A percentile compares a stretch with the other conserved stretches of the same genome.
phyloP scores from a whole-genome alignment of 2,329 filamentous ascomycete species.

The Trichocomaceae sp. region DNA sequence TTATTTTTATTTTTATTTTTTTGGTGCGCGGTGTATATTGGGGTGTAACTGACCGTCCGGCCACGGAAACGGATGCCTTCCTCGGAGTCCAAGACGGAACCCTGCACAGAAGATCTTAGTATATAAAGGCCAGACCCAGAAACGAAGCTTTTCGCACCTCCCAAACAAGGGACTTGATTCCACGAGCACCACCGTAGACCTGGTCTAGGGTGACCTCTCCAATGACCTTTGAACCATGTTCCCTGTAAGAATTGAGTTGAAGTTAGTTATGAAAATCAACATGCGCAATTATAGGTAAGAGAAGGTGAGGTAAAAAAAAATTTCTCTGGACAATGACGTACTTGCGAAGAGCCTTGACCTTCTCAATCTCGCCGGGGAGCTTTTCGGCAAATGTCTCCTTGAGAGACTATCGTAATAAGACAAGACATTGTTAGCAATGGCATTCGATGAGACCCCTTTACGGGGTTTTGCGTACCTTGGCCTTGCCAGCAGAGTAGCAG shows the following conservation, averaged over 20 bases:
- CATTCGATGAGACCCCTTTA: neutral
- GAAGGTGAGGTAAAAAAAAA: neutral
- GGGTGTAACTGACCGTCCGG: conserved; percentile 60
- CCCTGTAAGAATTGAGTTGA: conserved; percentile 47
- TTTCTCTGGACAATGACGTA: conserved; percentile 43
- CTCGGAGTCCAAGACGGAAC: conserved; percentile 94
- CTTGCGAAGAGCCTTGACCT: conserved; percentile 98
- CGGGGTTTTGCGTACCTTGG: conserved; percentile 56
- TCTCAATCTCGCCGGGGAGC: conserved; percentile 92
- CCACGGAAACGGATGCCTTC: conserved; percentile 99
- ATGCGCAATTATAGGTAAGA: neutral
- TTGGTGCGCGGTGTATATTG: neutral
- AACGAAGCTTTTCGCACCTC: conserved; percentile 50
- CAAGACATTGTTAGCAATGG: conserved; percentile 7
- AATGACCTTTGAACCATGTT: conserved; percentile 89
- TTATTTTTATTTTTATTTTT: neutral
- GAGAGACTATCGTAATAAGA: conserved; percentile 64
- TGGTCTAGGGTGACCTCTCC: conserved; percentile 99
- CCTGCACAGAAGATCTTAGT: conserved; percentile 32
- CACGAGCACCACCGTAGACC: conserved; percentile 97
- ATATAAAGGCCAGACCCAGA: neutral
- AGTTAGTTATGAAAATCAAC: neutral
- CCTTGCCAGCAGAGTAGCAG: conserved; percentile 84
- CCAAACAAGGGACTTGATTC: conserved; percentile 98
- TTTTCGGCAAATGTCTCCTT: conserved; percentile 98